Evolutionary conservation across 2,329 filamentous ascomycete species (phyloP), one percentile per base, ranked within the genome.

Genomic region (Sporothrix dimorphospora): DNA sequence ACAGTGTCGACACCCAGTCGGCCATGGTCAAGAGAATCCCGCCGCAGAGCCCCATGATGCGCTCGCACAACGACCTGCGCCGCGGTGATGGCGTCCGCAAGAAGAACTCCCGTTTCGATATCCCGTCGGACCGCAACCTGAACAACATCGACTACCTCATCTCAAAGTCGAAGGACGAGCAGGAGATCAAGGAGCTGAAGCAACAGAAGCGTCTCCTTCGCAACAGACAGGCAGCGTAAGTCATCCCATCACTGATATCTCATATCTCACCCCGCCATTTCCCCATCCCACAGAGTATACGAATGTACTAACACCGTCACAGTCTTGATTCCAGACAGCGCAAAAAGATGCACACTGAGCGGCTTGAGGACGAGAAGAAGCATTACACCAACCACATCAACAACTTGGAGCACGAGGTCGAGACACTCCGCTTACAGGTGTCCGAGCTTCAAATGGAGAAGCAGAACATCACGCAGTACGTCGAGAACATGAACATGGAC

Each of bases 51-150:
- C 89, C 92, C 38, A 85, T 88, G 71, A 88, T 91, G 81, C 89
- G 90, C 79, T 92, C 88, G 77, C 92, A 92, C 83, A 94, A 94
- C 74, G 91, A 94, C 71, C 85, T 93, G 81, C 87, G 89, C 74
- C 88, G 93, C 77, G 90, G 93, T 72, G 94, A 97, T 77, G 94
- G 96, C 74, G 97, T 98, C 81, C 90, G 96, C 78, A 99, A 99
- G 90, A 98, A 98, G 91, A 99, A 98, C 79, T 94, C 94, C 76
- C 92, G 95, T 76, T 98, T 98, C 82, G 95, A 98, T 79, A 99
- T 99, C 76, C 96, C 96, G 11, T 90, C 93, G 59, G 96, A 98
- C 83, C 90, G 94, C 74, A 98, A 94, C 79, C 88, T 99, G 77
- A 91, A 89, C 85, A 98, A 97, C 83, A 98, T 99, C 82, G 96